Base-by-base conservation (phyloP, 2,329 filamentous ascomycete genomes). In the Epichloe aotearoae region DNA sequence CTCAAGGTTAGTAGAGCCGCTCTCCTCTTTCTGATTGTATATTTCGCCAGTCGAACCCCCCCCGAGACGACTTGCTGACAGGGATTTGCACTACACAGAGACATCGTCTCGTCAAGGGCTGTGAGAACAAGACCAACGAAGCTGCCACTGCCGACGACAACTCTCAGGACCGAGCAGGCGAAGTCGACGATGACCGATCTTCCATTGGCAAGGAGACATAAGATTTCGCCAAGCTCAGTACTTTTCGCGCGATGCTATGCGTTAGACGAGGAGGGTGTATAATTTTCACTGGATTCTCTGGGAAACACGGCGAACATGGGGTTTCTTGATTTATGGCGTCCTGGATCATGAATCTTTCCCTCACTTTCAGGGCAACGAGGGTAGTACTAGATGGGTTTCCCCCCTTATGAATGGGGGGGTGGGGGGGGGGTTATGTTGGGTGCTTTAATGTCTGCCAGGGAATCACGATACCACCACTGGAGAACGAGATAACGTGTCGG, bases 1-100 rank as follows among this genome's bases (percentile, higher is more conserved):
- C 73, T 98, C 33, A 97, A 97, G 86, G 93, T 97, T 72, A 60
- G 80, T 55, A 48, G 26, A 38, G 19, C 3, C 41, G 20, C 17
- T 14, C 17, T 15, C 23, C 26, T 26, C n/a, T 30, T 14, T 36
- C 5, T 41, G 30, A 26, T 15, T 37, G 15, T 26, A 19, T 47
- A 26, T 26, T 3, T 26, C 23, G 23, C 23, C 23, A 6, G 2
- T 26, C 23, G 23, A 17, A 26, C 1, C 23, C 23, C 6, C 23
- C 6, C 6, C n/a, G 2, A 3, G 7, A 26, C 30, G 19, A 23
- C 42, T 38, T 42, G 43, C 52, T 52, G 20, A 52, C 43, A 14
- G 7, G n/a, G 4, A 5, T 14, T 45, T 40, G 19, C 44, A 43
- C 10, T 40, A 4, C 47, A 55, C 58, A 83, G 76, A 70, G 79